These are phyloP conservation scores for Calonectria fujianensis DNA, from an alignment of 2,329 filamentous ascomycete species.

Conservation along the genomic window DNA sequence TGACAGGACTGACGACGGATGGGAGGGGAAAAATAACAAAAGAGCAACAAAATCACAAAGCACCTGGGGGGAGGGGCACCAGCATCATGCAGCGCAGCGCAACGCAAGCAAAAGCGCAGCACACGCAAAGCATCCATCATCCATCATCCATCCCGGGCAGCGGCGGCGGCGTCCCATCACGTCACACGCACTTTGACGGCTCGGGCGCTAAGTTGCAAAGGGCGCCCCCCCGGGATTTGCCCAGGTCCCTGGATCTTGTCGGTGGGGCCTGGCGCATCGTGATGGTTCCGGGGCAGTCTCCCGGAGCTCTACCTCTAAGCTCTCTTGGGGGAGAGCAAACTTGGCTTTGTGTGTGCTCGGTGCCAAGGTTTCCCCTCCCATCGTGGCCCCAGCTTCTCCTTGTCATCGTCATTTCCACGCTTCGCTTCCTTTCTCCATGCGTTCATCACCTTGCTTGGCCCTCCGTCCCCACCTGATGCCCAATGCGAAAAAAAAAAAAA, in stretches of 20 bases:
- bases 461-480: slow-evolving; percentile 3
- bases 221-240: slow-evolving; percentile 17
- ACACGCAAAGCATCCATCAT: slow-evolving; percentile 16
- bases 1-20: background rate
- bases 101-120: background rate
- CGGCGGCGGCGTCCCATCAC: slow-evolving; percentile 17
- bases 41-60: background rate
- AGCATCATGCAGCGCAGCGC: background rate
- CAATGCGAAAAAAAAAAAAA: background rate
- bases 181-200: slow-evolving; percentile 28
- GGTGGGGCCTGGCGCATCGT: slow-evolving; percentile 21
- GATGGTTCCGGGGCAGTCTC: slow-evolving; percentile 3
- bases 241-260: slow-evolving; percentile 24
- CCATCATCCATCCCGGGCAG: background rate
- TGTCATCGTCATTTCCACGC: slow-evolving; percentile 16
- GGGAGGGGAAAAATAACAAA: background rate
- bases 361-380: slow-evolving; percentile 20
- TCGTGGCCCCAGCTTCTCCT: background rate
- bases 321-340: slow-evolving; percentile 8
- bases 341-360: background rate
- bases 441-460: slow-evolving; percentile 9
- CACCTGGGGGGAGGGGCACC: background rate
- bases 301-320: slow-evolving; percentile 14
- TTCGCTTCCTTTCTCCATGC: slow-evolving; percentile 16
- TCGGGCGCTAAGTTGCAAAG: slow-evolving; percentile 29